Evolutionary conservation across 768 basidiomycete species (phyloP).

Genomic region (Clitopilus passeckerianus): DNA sequence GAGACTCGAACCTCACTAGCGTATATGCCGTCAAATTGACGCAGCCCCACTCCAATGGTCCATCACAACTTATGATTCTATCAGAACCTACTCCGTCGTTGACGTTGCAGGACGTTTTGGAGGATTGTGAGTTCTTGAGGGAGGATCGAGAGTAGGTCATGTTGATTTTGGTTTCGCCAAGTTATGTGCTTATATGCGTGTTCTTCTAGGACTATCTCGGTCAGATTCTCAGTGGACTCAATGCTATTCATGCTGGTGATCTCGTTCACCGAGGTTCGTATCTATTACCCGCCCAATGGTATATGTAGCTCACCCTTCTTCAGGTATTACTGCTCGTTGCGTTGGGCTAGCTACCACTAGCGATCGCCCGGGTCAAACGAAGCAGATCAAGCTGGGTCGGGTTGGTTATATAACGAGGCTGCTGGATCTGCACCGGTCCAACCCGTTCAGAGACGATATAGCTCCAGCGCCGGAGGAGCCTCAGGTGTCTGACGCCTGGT

Average conservation of each 20-base stretch:
- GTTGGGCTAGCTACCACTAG: slow-evolving; percentile 51
- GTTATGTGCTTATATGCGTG: neutral
- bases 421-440: slow-evolving; percentile 79
- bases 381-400: slow-evolving; percentile 70
- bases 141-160: slow-evolving; percentile 55
- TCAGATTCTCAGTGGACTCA: slow-evolving; percentile 68
- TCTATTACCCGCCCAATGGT: neutral
- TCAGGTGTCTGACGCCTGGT: slow-evolving; percentile 45
- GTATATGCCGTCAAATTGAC: slow-evolving; percentile 65
- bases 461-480: slow-evolving; percentile 21
- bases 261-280: slow-evolving; percentile 65
- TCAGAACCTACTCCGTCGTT: slow-evolving; percentile 67
- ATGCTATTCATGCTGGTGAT: slow-evolving; percentile 58
- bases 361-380: slow-evolving; percentile 47
- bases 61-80: slow-evolving; percentile 58
- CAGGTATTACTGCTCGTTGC: slow-evolving; percentile 54
- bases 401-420: slow-evolving; percentile 69
- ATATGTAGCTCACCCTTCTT: neutral
- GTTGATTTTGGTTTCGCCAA: neutral
- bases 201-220: slow-evolving; percentile 60
- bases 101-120: slow-evolving; percentile 68
- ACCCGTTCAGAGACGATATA: slow-evolving; percentile 55
- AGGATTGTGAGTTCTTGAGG: slow-evolving; percentile 69
- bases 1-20: slow-evolving; percentile 62
- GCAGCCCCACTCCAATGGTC: slow-evolving; percentile 40